Evolutionary conservation across 441 rosid genomes (phyloP).

Genomic region (Raphanus hybrid): DNA sequence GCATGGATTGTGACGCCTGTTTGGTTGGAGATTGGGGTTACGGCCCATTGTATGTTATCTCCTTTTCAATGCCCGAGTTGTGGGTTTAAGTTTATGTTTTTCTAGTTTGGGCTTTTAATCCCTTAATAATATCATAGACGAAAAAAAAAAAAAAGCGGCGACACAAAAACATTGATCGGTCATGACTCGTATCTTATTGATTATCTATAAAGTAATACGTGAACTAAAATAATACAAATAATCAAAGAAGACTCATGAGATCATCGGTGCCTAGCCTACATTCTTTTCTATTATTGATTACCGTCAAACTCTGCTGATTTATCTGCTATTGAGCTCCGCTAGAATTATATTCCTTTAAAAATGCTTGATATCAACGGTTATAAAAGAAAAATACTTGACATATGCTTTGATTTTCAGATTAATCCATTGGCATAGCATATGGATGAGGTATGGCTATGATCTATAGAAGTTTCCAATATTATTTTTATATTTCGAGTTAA

Average conservation of each 20-base stretch:
- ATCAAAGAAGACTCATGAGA: slow-evolving; percentile 1
- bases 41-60: no score
- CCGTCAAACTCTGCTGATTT: background rate
- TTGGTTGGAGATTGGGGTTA: no score
- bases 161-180: background rate
- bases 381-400: background rate
- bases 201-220: slow-evolving; percentile 1
- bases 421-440: background rate
- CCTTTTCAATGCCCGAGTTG: no score
- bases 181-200: background rate
- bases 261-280: background rate
- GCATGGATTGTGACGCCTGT: no score
- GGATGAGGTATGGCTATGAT: background rate
- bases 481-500: background rate
- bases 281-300: background rate
- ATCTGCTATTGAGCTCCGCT: background rate
- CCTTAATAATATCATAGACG: no score
- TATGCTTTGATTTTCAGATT: background rate
- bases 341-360: background rate
- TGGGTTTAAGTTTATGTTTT: no score
- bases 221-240: background rate
- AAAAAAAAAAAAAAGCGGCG: background rate
- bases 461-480: background rate
- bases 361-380: background rate
- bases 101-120: no score